These are phyloP conservation scores for Aspergillus terreus DNA, from an alignment of 2,329 filamentous ascomycete genomes.

Conservation along the genomic window DNA sequence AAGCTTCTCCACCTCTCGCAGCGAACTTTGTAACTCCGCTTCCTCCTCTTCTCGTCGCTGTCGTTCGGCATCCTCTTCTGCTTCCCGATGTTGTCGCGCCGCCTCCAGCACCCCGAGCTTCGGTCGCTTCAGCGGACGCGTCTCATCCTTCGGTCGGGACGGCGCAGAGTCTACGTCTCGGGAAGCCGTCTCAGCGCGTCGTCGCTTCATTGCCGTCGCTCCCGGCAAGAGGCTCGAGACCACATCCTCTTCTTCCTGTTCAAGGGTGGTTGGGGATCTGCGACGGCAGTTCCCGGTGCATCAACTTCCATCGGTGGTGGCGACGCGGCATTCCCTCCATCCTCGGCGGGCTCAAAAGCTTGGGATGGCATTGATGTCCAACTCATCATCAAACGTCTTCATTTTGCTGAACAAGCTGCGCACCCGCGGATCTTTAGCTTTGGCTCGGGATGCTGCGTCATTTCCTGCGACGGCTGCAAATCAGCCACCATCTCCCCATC, in stretches of 20 bases:
- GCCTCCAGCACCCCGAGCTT: constrained; percentile 67
- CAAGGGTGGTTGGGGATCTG: constrained; percentile 23
- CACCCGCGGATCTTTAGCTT: constrained; percentile 21
- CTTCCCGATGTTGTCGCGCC: constrained; percentile 52
- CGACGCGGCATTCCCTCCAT: constrained; percentile 15
- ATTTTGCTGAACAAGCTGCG: constrained; percentile 51
- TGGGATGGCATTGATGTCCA: constrained; percentile 44
- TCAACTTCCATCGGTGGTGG: constrained; percentile 19
- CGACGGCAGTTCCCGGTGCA: constrained; percentile 17
- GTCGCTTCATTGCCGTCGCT: constrained; percentile 73
- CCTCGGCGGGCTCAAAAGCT: constrained; percentile 27
- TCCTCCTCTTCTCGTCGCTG: constrained; percentile 63
- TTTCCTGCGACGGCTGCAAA: constrained; percentile 15
- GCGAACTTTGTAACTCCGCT: constrained; percentile 52
- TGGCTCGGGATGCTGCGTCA: constrained; percentile 14
- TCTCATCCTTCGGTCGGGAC: constrained; percentile 24
- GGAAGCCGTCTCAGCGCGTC: constrained; percentile 60
- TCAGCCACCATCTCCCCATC: constrained; percentile 8
- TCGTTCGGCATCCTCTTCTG: constrained; percentile 50
- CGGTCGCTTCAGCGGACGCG: constrained; percentile 49
- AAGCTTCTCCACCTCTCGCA: constrained; percentile 66
- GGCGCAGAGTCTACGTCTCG: constrained; percentile 35
- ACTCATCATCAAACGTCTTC: constrained; percentile 67
- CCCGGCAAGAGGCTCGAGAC: constrained; percentile 73
- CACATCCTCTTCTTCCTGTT: constrained; percentile 48